Percentiles rank a stretch among this genome's conserved stretches.
phyloP scores from a whole-genome alignment of 768 basidiomycete species.

The Pisolithus sp. region DNA sequence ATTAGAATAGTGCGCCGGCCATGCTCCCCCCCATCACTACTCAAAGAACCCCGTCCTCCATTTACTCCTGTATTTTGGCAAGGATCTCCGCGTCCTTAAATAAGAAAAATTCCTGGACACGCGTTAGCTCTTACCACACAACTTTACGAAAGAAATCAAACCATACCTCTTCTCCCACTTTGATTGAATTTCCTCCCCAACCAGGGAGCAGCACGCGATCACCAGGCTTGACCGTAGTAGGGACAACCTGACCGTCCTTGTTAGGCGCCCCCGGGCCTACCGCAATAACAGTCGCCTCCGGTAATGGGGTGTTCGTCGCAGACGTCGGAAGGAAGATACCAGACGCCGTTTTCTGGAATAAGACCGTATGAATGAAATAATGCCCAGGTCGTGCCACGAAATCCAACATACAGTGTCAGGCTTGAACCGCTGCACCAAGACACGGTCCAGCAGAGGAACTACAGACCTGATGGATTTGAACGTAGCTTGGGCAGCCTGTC shows the following conservation, averaged over 20 bases:
- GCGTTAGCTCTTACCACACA: not conserved
- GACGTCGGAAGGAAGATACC: slow-evolving; percentile 96
- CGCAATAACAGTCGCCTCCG: slow-evolving; percentile 94
- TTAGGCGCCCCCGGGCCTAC: slow-evolving; percentile 91
- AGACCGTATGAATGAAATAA: not conserved
- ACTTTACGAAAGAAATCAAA: not conserved
- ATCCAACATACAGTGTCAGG: slow-evolving; percentile 63
- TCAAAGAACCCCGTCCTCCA: not conserved
- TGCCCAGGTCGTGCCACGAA: not conserved
- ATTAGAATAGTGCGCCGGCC: not conserved
- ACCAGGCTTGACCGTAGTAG: slow-evolving; percentile 76
- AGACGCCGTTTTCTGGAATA: slow-evolving; percentile 85
- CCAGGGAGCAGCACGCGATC: slow-evolving; percentile 92
- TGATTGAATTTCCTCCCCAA: slow-evolving; percentile 95
- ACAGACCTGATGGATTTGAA: slow-evolving; percentile 94
- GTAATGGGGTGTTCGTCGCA: slow-evolving; percentile 77
- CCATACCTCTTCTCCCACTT: slow-evolving; percentile 92
- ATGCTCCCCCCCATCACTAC: not conserved
- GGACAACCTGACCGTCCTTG: slow-evolving; percentile 74
- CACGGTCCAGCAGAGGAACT: slow-evolving; percentile 89
- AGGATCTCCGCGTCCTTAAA: slow-evolving; percentile 95
- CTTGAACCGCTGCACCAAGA: slow-evolving; percentile 97
- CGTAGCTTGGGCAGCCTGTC: slow-evolving; percentile 81
- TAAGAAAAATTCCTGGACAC: slow-evolving; percentile 78
- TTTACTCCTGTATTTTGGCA: slow-evolving; percentile 89